A percentile compares a stretch with the other conserved stretches of the same genome.
phyloP scores from a whole-genome alignment of 1,284 basidiomycete genomes.

The Puccinia triticina region DNA sequence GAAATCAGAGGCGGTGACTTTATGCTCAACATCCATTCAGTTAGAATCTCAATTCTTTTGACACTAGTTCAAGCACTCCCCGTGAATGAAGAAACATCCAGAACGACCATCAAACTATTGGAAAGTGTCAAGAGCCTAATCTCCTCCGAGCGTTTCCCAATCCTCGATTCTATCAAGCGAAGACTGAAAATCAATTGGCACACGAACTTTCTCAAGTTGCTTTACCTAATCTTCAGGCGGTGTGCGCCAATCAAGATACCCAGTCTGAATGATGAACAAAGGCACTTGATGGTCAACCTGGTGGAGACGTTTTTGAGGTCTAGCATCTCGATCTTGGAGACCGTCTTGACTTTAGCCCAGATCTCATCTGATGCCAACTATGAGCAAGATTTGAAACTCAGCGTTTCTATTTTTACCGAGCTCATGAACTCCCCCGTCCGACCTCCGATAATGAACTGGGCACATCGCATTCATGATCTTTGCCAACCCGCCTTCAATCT shows the following conservation, averaged over 20 bases:
- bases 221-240: constrained; percentile 39
- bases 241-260: constrained; percentile 31
- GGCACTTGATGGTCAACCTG: constrained; percentile 24
- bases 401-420: constrained; percentile 44
- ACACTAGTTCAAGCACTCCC: constrained; percentile 45
- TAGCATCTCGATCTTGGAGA: constrained; percentile 47
- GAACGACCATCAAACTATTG: constrained; percentile 37
- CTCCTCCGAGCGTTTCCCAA: constrained; percentile 46
- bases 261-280: constrained; percentile 37
- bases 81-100: constrained; percentile 38
- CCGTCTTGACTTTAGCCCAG: constrained; percentile 31
- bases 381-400: constrained; percentile 47
- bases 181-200: constrained; percentile 42
- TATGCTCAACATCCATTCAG: constrained; percentile 50
- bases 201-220: constrained; percentile 41
- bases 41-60: constrained; percentile 41
- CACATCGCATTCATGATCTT: constrained; percentile 48
- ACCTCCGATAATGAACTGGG: constrained; percentile 48
- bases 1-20: constrained; percentile 47
- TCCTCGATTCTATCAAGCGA: constrained; percentile 43
- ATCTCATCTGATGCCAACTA: constrained; percentile 32
- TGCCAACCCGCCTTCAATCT: constrained; percentile 51
- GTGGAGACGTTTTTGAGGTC: constrained; percentile 43
- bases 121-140: constrained; percentile 32
- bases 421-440: constrained; percentile 44